A percentile compares a stretch with the other conserved stretches of the same genome.
Conservation (phyloP, 1,139 yeast genomes). For the Saccharomyces hybrid region DNA sequence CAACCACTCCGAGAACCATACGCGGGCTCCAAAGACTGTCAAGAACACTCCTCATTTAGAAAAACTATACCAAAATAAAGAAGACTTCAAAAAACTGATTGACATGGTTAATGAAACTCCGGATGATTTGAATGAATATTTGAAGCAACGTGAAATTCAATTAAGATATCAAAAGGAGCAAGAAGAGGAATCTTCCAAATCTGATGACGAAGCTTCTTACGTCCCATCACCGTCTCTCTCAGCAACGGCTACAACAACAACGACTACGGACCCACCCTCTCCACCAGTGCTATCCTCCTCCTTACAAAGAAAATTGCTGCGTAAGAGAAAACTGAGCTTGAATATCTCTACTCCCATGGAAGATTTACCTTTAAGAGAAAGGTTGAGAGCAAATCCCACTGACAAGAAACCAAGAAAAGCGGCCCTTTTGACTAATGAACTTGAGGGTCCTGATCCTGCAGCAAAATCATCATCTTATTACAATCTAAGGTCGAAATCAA, state of each 20-base stretch:
- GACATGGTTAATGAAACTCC: slow-evolving; percentile 30
- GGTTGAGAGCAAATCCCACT: slow-evolving; percentile 15
- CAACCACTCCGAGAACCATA: neutral
- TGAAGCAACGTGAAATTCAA: slow-evolving; percentile 9
- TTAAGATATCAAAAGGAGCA: slow-evolving; percentile 10
- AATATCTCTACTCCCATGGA: neutral
- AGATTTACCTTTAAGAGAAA: slow-evolving; percentile 9
- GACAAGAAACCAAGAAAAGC: slow-evolving; percentile 27
- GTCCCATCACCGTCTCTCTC: slow-evolving; percentile 2
- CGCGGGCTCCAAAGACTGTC: slow-evolving; percentile 6
- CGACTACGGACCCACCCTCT: neutral
- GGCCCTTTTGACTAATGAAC: slow-evolving; percentile 11
- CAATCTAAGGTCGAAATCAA: slow-evolving; percentile 29
- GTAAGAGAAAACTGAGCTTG: neutral
- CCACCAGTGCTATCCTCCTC: neutral
- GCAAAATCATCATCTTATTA: slow-evolving; percentile 28
- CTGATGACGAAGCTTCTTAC: slow-evolving; percentile 5
- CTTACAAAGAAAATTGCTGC: neutral
- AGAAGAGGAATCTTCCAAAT: slow-evolving; percentile 7
- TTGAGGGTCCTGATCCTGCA: slow-evolving; percentile 18
- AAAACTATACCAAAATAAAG: slow-evolving; percentile 21
- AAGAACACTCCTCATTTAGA: slow-evolving; percentile 18
- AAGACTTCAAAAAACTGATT: slow-evolving; percentile 30
- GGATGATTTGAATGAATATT: slow-evolving; percentile 23
- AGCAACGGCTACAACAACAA: neutral